phyloP scores from a whole-genome alignment of 129 eudicot genomes.

The Helianthus annuus region DNA sequence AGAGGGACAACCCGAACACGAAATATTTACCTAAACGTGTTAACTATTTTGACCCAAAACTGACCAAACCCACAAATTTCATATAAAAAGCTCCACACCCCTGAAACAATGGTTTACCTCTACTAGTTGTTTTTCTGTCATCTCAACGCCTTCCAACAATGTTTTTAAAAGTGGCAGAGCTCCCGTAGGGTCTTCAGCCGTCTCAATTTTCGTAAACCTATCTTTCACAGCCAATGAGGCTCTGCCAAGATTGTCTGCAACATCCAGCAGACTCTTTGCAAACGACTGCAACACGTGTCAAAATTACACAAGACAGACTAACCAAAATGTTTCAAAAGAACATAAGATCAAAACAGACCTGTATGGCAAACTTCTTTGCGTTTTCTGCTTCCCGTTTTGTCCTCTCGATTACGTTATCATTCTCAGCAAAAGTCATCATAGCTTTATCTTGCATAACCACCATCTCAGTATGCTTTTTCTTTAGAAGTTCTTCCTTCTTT shows the following conservation, averaged over 20 bases:
- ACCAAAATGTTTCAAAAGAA: not conserved
- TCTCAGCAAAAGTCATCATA: slow-evolving; percentile 62
- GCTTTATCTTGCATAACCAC: slow-evolving; percentile 62
- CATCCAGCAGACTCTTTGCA: slow-evolving; percentile 73
- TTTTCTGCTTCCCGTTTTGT: slow-evolving; percentile 79
- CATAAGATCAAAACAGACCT: slow-evolving; percentile 43
- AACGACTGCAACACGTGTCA: slow-evolving; percentile 56
- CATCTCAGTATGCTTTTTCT: slow-evolving; percentile 53
- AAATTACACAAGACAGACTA: slow-evolving; percentile 13
- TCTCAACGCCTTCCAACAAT: slow-evolving; percentile 86
- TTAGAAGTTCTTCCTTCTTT: slow-evolving; percentile 60
- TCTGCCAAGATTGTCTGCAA: slow-evolving; percentile 78
- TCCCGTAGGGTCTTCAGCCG: slow-evolving; percentile 57
- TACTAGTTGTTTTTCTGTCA: slow-evolving; percentile 88
- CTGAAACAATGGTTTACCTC: slow-evolving; percentile 51
- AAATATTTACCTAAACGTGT: not conserved
- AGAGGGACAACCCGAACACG: not conserved
- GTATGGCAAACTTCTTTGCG: slow-evolving; percentile 79
- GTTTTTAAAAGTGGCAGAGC: slow-evolving; percentile 71
- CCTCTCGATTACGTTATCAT: slow-evolving; percentile 69
- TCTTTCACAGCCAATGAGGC: slow-evolving; percentile 75
- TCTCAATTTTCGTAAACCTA: slow-evolving; percentile 62
- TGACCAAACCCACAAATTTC: not conserved
- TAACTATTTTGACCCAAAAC: not conserved
- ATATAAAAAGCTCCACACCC: not conserved